Percentiles rank a stretch among this genome's conserved stretches.
Conservation (phyloP, 805 yeast genomes). For the Lipomyces orientalis region DNA sequence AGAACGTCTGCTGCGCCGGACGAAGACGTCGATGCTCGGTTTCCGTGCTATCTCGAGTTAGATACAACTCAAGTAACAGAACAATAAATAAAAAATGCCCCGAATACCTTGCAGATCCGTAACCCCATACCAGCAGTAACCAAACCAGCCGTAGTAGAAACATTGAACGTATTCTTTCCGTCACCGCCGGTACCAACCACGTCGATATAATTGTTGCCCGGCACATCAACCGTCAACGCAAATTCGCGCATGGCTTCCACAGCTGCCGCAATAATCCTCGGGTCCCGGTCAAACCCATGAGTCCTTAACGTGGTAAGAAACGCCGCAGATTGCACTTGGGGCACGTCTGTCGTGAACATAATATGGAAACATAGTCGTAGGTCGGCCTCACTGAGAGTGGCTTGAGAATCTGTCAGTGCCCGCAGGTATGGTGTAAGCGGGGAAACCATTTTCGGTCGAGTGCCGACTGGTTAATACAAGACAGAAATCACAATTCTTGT, state of each 20-base stretch:
- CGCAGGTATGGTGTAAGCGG: constrained; percentile 64
- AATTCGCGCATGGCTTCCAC: constrained; percentile 73
- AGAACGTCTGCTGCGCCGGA: constrained; percentile 95
- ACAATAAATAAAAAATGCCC: neutral
- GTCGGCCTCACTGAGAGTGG: constrained; percentile 67
- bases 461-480: neutral
- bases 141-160: constrained; percentile 91
- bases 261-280: constrained; percentile 85
- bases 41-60: constrained; percentile 69
- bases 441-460: constrained; percentile 19
- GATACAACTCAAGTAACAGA: neutral
- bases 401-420: constrained; percentile 65
- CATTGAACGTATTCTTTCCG: constrained; percentile 96
- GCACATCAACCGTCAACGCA: constrained; percentile 58
- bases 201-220: constrained; percentile 64
- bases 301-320: constrained; percentile 79
- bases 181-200: constrained; percentile 99
- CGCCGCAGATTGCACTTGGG: constrained; percentile 74
- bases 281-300: constrained; percentile 76
- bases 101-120: constrained; percentile 69
- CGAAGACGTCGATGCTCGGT: constrained; percentile 90
- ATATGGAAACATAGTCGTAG: constrained; percentile 64
- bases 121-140: constrained; percentile 89
- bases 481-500: too few relatives aligned
- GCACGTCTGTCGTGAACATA: constrained; percentile 64